phyloP scores from a whole-genome alignment of 306 rosid genomes.

The Medicago lupulina region DNA sequence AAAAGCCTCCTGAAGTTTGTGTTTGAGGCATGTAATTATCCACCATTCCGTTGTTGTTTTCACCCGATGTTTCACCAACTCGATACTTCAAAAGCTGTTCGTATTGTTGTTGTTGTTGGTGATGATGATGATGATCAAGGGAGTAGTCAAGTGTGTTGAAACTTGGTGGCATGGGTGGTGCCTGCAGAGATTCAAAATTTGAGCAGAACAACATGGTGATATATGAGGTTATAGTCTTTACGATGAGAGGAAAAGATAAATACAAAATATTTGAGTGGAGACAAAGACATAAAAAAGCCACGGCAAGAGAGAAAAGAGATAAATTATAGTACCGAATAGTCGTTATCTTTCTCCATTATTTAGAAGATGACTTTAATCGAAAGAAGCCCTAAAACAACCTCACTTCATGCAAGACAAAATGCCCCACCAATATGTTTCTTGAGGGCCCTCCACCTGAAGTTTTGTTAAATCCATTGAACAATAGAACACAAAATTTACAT shows the following conservation, averaged over 20 bases:
- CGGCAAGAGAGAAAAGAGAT: not conserved
- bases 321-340: conserved; percentile 65
- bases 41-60: conserved; percentile 40
- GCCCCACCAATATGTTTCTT: conserved; percentile 34
- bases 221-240: conserved; percentile 13
- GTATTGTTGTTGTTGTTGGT: conserved; percentile 29
- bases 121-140: conserved; percentile 38
- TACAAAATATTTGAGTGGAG: conserved; percentile 11
- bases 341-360: conserved; percentile 76
- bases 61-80: conserved; percentile 50
- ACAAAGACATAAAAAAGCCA: too few relatives aligned
- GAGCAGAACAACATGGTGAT: conserved; percentile 54
- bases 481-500: too few relatives aligned
- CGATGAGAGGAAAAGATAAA: conserved; percentile 45
- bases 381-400: conserved; percentile 46
- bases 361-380: conserved; percentile 44
- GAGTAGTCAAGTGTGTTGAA: conserved; percentile 61
- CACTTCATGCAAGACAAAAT: conserved; percentile 44
- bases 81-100: conserved; percentile 56
- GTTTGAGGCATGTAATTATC: conserved; percentile 56
- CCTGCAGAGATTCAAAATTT: conserved; percentile 52
- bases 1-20: conserved; percentile 45
- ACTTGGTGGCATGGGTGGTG: conserved; percentile 54
- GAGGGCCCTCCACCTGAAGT: conserved; percentile 51
- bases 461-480: too few relatives aligned